Evolutionary conservation across 1,284 basidiomycete genomes (phyloP).

Genomic region (Blastosporella zonata): DNA sequence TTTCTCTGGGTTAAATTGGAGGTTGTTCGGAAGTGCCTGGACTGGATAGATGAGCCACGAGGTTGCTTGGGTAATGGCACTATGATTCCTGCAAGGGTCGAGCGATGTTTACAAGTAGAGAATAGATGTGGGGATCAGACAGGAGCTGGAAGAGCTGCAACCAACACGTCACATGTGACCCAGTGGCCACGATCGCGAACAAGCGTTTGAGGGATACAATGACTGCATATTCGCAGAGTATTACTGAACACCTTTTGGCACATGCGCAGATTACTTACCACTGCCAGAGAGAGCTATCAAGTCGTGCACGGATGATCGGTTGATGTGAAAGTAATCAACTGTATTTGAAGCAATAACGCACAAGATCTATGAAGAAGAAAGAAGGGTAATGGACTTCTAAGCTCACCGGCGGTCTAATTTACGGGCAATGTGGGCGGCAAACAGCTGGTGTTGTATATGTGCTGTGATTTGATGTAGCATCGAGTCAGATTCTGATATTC

Average conservation of each 20-base stretch:
- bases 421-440: not conserved
- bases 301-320: slow-evolving; percentile 6
- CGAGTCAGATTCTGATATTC: no score
- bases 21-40: not conserved
- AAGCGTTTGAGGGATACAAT: not conserved
- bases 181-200: not conserved
- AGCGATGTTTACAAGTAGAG: not conserved
- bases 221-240: slow-evolving; percentile 2
- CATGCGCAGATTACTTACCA: no score
- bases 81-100: not conserved
- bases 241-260: no score
- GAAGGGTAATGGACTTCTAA: slow-evolving; percentile 6
- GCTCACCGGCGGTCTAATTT: slow-evolving; percentile 8
- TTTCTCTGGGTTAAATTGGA: not conserved
- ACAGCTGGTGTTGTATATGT: not conserved
- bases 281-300: slow-evolving; percentile 2
- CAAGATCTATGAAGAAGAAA: not conserved
- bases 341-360: slow-evolving; percentile 4
- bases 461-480: not conserved
- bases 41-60: not conserved
- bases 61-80: not conserved
- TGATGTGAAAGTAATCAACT: slow-evolving; percentile 3
- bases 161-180: no score
- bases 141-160: not conserved
- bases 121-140: not conserved